Conservation (phyloP, 164 flowering plant species). For the Annona cherimola region DNA sequence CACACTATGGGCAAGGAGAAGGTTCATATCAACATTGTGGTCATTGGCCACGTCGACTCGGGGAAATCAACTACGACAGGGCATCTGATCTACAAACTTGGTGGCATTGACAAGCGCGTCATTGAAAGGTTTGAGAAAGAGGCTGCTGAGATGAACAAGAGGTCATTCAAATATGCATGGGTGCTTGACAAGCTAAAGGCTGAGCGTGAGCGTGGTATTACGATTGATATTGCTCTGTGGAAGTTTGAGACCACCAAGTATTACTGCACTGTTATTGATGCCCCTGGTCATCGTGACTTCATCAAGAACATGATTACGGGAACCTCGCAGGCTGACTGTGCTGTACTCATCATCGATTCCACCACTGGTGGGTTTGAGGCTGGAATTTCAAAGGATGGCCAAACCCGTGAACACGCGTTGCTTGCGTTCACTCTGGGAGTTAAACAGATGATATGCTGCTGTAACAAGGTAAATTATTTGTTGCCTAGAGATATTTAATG, state of each 20-base stretch:
- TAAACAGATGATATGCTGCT: conserved; percentile 80
- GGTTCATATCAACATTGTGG: conserved; percentile 57
- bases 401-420: conserved; percentile 82
- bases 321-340: conserved; percentile 82
- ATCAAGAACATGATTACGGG: conserved; percentile 91
- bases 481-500: too few relatives aligned
- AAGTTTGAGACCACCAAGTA: conserved; percentile 83
- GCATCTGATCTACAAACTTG: conserved; percentile 81
- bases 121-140: conserved; percentile 87
- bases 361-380: conserved; percentile 90
- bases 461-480: conserved; percentile 50
- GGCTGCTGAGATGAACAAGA: conserved; percentile 89
- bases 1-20: conserved; percentile 50
- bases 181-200: conserved; percentile 84
- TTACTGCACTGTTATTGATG: conserved; percentile 87
- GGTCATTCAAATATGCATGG: conserved; percentile 88
- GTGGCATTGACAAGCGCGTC: conserved; percentile 90
- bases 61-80: conserved; percentile 74
- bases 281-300: conserved; percentile 82
- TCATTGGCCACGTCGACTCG: conserved; percentile 74
- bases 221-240: conserved; percentile 81
- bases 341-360: conserved; percentile 73
- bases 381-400: conserved; percentile 87
- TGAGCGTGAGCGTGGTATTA: conserved; percentile 85
- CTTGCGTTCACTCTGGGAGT: conserved; percentile 82